phyloP scores from a whole-genome alignment of 1,284 basidiomycete species.

The Malassezia furfur region DNA sequence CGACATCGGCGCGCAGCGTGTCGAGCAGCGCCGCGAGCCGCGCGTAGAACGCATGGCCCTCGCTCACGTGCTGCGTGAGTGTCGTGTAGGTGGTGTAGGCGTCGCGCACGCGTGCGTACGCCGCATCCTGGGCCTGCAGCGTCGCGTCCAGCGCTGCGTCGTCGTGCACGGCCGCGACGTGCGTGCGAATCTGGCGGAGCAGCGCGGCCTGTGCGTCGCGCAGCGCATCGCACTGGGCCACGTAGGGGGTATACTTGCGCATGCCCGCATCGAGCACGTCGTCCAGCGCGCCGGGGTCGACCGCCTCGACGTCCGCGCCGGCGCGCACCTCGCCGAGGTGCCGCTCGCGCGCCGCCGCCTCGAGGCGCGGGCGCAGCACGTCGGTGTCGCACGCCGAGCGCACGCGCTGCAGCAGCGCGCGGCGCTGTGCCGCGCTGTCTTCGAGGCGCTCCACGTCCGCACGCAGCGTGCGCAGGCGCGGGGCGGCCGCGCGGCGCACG shows the following conservation, averaged over 20 bases:
- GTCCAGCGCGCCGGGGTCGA: constrained; percentile 9
- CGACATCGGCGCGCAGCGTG: background rate
- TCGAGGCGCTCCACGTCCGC: constrained; percentile 71
- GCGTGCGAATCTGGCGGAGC: background rate
- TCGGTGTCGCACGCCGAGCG: constrained; percentile 47
- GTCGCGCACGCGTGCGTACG: background rate
- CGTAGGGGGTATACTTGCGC: constrained; percentile 4
- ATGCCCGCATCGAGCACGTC: constrained; percentile 8
- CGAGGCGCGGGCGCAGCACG: constrained; percentile 6
- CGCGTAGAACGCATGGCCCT: constrained; percentile 7
- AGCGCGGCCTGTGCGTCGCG: background rate
- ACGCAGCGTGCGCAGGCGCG: constrained; percentile 58
- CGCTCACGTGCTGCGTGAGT: background rate
- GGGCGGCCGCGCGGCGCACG: background rate
- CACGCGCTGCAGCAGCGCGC: constrained; percentile 60
- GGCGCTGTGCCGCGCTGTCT: constrained; percentile 54
- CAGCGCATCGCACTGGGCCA: background rate
- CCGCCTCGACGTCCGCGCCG: background rate
- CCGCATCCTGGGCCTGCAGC: constrained; percentile 3
- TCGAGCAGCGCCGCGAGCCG: background rate
- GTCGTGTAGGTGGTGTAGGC: background rate
- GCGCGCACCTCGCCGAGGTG: constrained; percentile 2
- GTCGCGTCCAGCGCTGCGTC: background rate
- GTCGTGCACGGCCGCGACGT: background rate
- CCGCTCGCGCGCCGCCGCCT: constrained; percentile 4